Base-by-base conservation (phyloP, 176 grass and related monocot genomes). In the Metroxylon sagu region DNA sequence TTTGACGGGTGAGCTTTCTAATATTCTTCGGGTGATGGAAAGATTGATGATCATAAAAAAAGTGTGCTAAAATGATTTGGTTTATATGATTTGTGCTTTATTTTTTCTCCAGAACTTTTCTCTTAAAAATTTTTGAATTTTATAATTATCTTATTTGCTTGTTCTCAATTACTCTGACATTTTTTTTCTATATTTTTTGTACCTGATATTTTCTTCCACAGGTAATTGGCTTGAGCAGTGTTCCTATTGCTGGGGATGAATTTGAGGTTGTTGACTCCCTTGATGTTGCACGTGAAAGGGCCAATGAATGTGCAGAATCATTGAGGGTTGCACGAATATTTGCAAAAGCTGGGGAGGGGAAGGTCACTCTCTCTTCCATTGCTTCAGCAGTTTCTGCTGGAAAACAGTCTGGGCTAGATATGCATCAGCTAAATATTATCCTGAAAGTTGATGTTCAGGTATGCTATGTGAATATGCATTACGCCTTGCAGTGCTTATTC, bases 401-500 rank as follows among this genome's bases (percentile, higher is more conserved):
- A 49, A 90, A 88, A 16, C 80, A 82, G 75, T 49, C 66, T 18
- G 83, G 86, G 62, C 77, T 96, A 53, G 86, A 96, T 88, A 84
- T 72, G 27, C 92, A 96, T 53, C 86, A 80, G 62, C 62, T 96
- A 57, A 96, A 96, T 74, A 80, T 96, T 59, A 84, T 96, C 74
- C 80, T 96, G 62, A 96, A 96, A 82, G 92, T 96, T 65, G 87
- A 96, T 77, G 89, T 88, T 62, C 92, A 96, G 92, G 92, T 90
- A 85, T 18, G 28, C 16, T 39, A 5, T 60, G 27, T 2, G 17
- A 6, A 26, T 12, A 25, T 66, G 63, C 49, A 55, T 68, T 14
- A 16, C 39, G 19, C 54, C 28, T 35, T 68, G 17, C 7, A 16
- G 5, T 77, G 68, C 58, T 51, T 61, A 26, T 57, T 21, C 49